phyloP scores from a whole-genome alignment of 805 yeast genomes.

The Sungouiozyma ichnusensis region DNA sequence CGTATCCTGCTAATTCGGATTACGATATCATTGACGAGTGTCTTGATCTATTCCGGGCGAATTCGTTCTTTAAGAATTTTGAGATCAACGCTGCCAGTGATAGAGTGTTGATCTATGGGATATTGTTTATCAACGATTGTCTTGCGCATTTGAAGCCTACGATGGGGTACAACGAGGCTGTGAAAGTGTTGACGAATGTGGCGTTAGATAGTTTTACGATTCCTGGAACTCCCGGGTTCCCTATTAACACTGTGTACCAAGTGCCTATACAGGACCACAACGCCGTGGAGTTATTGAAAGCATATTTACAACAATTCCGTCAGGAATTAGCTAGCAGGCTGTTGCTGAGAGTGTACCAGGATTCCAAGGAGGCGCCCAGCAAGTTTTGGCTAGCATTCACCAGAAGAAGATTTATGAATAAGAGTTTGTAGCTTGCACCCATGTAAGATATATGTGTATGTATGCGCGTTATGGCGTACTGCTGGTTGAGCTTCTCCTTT shows the following conservation, averaged over 20 bases:
- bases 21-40: slow-evolving; percentile 91
- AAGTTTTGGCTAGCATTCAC: slow-evolving; percentile 95
- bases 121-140: slow-evolving; percentile 79
- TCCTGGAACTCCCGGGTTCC: slow-evolving; percentile 95
- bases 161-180: slow-evolving; percentile 48
- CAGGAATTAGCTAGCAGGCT: slow-evolving; percentile 84
- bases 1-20: slow-evolving; percentile 63
- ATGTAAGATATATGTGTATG: not conserved
- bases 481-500: too few relatives aligned
- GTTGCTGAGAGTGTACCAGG: slow-evolving; percentile 59
- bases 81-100: slow-evolving; percentile 95
- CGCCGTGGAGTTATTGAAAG: slow-evolving; percentile 70
- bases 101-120: slow-evolving; percentile 86
- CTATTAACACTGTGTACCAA: slow-evolving; percentile 65
- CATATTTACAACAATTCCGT: slow-evolving; percentile 84
- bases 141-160: slow-evolving; percentile 47
- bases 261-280: slow-evolving; percentile 60
- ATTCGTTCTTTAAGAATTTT: slow-evolving; percentile 91
- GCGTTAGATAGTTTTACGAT: slow-evolving; percentile 80
- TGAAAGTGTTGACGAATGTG: slow-evolving; percentile 63
- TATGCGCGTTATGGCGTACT: too few relatives aligned
- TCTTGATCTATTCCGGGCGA: slow-evolving; percentile 86
- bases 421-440: slow-evolving; percentile 26
- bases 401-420: slow-evolving; percentile 92
- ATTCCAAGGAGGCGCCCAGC: slow-evolving; percentile 53